These are phyloP conservation scores for Candida cerambycidarum DNA, from an alignment of 805 yeast species.

Conservation along the genomic window DNA sequence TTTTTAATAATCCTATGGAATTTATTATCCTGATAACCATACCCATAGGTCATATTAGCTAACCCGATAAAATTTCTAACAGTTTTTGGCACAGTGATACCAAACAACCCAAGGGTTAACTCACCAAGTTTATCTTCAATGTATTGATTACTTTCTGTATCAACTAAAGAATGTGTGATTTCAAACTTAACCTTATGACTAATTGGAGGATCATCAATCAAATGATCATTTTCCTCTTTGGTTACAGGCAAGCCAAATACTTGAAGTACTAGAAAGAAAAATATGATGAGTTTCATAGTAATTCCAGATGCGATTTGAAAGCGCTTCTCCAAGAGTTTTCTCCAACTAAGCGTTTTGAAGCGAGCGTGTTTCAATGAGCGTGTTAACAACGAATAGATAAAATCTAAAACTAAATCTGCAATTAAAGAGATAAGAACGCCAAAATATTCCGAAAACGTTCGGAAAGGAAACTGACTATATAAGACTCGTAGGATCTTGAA, in stretches of 20 bases:
- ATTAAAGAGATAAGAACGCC: too few species aligned
- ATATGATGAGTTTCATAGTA: not conserved
- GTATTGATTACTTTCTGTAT: slow-evolving; percentile 12
- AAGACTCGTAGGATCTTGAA: too few species aligned
- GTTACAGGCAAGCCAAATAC: slow-evolving; percentile 5
- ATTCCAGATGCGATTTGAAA: not conserved
- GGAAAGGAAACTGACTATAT: too few species aligned
- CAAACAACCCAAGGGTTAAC: slow-evolving; percentile 62
- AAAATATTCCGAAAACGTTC: too few species aligned
- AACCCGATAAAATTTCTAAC: slow-evolving; percentile 35
- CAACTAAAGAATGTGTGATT: slow-evolving; percentile 28
- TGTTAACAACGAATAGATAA: too few species aligned
- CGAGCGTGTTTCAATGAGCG: too few species aligned
- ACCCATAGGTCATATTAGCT: slow-evolving; percentile 27
- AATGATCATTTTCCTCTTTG: not conserved
- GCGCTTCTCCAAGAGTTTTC: too few species aligned
- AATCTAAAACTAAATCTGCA: too few species aligned
- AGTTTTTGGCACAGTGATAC: slow-evolving; percentile 57
- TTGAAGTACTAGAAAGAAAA: slow-evolving; percentile 3
- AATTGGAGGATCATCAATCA: slow-evolving; percentile 42
- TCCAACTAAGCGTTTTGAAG: too few species aligned
- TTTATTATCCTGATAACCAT: slow-evolving; percentile 72
- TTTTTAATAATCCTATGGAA: slow-evolving; percentile 38
- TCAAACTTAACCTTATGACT: slow-evolving; percentile 48
- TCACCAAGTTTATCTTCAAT: slow-evolving; percentile 32